phyloP scores from a whole-genome alignment of 2,329 filamentous ascomycete genomes.

The Magnaporthiopsis rhizophila region DNA sequence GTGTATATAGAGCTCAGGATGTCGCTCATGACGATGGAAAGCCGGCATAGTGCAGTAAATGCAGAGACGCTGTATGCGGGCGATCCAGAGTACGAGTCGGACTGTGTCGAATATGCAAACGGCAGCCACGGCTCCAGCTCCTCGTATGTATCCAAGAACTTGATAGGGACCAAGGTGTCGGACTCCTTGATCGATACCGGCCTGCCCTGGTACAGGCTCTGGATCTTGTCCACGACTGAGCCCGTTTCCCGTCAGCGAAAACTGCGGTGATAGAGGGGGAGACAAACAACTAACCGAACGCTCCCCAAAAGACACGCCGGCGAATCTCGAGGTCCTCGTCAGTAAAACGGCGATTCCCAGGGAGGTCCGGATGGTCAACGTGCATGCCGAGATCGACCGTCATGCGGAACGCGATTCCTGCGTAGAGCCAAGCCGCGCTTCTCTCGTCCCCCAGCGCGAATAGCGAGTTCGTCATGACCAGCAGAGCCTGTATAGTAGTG shows the following conservation, averaged over 20 bases:
- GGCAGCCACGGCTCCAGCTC: constrained; percentile 39
- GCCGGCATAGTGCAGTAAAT: constrained; percentile 11
- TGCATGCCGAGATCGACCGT: constrained; percentile 15
- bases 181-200: constrained; percentile 38
- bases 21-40: constrained; percentile 10
- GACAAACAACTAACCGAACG: constrained; percentile 9
- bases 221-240: constrained; percentile 31
- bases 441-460: constrained; percentile 40
- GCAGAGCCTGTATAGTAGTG: constrained; percentile 44
- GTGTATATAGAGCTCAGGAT: constrained; percentile 12
- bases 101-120: constrained; percentile 22
- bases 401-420: constrained; percentile 20
- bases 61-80: constrained; percentile 11
- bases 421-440: constrained; percentile 40
- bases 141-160: constrained; percentile 41
- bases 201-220: constrained; percentile 46
- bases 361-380: constrained; percentile 16
- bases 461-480: constrained; percentile 42
- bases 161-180: constrained; percentile 36
- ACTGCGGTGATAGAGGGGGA: not conserved
- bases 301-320: constrained; percentile 14
- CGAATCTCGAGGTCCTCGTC: constrained; percentile 24
- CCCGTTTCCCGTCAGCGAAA: not conserved
- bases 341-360: not conserved
- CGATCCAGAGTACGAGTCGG: not conserved